These are phyloP conservation scores for Plectosphaerella sp. DNA, from an alignment of 2,329 filamentous ascomycete genomes.

Conservation along the genomic window DNA sequence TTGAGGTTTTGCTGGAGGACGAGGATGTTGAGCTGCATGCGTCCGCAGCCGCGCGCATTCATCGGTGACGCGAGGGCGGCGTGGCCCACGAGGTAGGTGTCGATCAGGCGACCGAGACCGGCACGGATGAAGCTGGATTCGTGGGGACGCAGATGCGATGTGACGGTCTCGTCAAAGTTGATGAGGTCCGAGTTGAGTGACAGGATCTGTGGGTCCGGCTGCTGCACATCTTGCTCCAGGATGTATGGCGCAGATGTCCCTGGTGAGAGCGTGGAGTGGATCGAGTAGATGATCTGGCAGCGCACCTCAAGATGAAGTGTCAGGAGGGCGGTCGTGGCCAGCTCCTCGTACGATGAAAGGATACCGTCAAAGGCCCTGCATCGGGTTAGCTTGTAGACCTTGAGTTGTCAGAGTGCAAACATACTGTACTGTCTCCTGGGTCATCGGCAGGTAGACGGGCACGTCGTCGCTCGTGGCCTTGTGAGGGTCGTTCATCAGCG, in stretches of 20 bases:
- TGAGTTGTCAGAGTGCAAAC: constrained; percentile 21
- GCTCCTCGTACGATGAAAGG: constrained; percentile 73
- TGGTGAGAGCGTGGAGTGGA: constrained; percentile 59
- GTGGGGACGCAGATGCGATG: constrained; percentile 63
- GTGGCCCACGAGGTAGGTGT: constrained; percentile 71
- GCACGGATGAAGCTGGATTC: constrained; percentile 73
- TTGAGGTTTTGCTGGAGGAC: constrained; percentile 96
- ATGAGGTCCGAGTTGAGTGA: constrained; percentile 78
- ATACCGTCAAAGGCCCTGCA: constrained; percentile 79
- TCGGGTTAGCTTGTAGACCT: constrained; percentile 15
- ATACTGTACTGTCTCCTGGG: constrained; percentile 75
- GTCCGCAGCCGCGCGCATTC: constrained; percentile 77
- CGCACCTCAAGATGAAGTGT: constrained; percentile 88
- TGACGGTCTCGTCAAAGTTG: constrained; percentile 80
- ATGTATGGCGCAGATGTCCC: constrained; percentile 54
- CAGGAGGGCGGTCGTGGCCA: constrained; percentile 73
- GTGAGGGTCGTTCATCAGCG: constrained; percentile 63
- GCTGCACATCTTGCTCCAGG: constrained; percentile 67
- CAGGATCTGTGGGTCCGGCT: constrained; percentile 77
- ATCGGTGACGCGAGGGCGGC: constrained; percentile 70
- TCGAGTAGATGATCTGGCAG: constrained; percentile 77
- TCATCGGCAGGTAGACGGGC: constrained; percentile 81
- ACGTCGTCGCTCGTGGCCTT: constrained; percentile 56
- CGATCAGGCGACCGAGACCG: constrained; percentile 74
- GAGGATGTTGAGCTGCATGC: constrained; percentile 89